A percentile compares a stretch with the other conserved stretches of the same genome.
phyloP scores from a whole-genome alignment of 129 eudicot species.

The Flaveria trinervia region DNA sequence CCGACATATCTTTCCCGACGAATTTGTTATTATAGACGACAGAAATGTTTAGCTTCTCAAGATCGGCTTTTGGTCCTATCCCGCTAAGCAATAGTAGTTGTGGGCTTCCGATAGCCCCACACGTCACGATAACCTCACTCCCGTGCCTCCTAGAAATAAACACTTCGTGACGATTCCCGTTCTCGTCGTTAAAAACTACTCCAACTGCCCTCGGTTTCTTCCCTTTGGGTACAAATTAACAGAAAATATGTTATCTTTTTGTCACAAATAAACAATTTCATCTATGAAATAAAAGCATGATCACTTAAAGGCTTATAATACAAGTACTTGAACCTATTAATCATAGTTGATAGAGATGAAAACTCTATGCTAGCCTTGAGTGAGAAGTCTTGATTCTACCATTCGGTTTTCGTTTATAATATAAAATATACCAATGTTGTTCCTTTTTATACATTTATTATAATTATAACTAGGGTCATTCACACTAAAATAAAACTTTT shows the following conservation, averaged over 20 bases:
- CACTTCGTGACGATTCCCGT: conserved; percentile 65
- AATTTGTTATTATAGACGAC: conserved; percentile 59
- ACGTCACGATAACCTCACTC: conserved; percentile 74
- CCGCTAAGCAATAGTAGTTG: conserved; percentile 88
- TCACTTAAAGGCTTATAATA: background rate
- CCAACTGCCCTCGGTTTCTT: conserved; percentile 75
- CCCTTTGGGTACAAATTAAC: conserved; percentile 36
- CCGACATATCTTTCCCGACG: conserved; percentile 86
- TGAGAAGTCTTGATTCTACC: too few relatives aligned
- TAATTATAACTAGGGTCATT: background rate
- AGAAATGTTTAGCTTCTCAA: conserved; percentile 63
- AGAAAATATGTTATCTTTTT: background rate
- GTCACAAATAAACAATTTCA: background rate
- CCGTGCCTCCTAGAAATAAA: conserved; percentile 49
- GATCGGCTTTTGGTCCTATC: conserved; percentile 77
- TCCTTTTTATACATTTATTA: background rate
- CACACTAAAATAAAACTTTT: too few relatives aligned
- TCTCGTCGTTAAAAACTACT: conserved; percentile 80
- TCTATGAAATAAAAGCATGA: background rate
- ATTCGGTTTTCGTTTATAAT: too few relatives aligned
- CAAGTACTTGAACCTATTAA: too few relatives aligned
- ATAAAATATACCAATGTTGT: background rate
- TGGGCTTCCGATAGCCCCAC: conserved; percentile 97
- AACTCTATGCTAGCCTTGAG: too few relatives aligned
- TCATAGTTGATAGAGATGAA: too few relatives aligned